A percentile compares a stretch with the other conserved stretches of the same genome.
phyloP scores from a whole-genome alignment of 2,329 filamentous ascomycete species.

The Eurotiales sp. region DNA sequence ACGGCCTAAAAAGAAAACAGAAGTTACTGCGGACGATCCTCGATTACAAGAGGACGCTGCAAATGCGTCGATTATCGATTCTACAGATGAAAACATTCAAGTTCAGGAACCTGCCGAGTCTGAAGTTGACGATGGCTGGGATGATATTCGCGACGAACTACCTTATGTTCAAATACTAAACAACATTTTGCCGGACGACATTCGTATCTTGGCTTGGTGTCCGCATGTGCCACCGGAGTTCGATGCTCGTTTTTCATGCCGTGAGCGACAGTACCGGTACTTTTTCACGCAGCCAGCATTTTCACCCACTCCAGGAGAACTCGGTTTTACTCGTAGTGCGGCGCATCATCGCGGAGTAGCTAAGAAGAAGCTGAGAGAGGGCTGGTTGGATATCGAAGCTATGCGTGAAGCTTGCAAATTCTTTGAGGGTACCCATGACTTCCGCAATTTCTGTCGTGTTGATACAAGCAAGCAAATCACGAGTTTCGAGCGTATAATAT shows the following conservation, averaged over 20 bases:
- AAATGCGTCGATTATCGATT: conserved; percentile 17
- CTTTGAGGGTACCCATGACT: conserved; percentile 84
- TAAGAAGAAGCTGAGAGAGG: conserved; percentile 50
- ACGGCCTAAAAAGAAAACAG: conserved; percentile 51
- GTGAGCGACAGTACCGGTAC: conserved; percentile 87
- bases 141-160: conserved; percentile 75
- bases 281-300: conserved; percentile 97
- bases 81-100: conserved; percentile 25
- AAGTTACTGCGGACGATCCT: conserved; percentile 14
- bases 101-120: background rate
- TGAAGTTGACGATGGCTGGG: conserved; percentile 41
- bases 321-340: conserved; percentile 44
- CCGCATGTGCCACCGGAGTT: conserved; percentile 74
- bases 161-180: conserved; percentile 82
- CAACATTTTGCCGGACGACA: conserved; percentile 80
- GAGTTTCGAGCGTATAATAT: conserved; percentile 76
- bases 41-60: conserved; percentile 14
- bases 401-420: conserved; percentile 80
- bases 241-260: conserved; percentile 87
- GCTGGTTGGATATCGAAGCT: conserved; percentile 80
- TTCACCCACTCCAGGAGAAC: conserved; percentile 58
- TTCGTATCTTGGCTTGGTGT: conserved; percentile 90
- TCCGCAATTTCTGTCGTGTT: conserved; percentile 94
- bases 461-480: conserved; percentile 85
- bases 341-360: conserved; percentile 20